phyloP scores from a whole-genome alignment of 805 yeast genomes.

The Wickerhamomyces subpelliculosus region DNA sequence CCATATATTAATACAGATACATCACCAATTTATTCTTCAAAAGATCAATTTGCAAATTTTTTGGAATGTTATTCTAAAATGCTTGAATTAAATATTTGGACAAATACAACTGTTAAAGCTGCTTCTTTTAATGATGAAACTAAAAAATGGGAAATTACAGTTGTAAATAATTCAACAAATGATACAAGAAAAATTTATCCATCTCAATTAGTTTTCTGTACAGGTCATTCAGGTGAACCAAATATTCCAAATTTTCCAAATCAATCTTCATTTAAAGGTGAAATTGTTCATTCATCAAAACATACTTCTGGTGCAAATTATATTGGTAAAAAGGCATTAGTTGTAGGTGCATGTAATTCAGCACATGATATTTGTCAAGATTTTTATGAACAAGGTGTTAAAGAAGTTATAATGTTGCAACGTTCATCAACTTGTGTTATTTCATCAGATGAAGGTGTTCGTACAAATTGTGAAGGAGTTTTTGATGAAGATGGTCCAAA shows the following conservation, averaged over 20 bases:
- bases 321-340: conserved; percentile 35
- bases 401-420: conserved; percentile 35
- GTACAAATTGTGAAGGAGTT: conserved; percentile 25
- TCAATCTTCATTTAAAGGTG: conserved; percentile 31
- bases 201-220: conserved; percentile 34
- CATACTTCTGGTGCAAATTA: conserved; percentile 35
- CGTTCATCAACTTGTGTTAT: conserved; percentile 39
- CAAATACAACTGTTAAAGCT: conserved; percentile 23
- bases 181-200: conserved; percentile 23
- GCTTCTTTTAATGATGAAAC: conserved; percentile 24
- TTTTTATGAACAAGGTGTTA: conserved; percentile 36
- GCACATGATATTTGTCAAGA: conserved; percentile 41
- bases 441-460: conserved; percentile 27
- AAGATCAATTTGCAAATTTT: conserved; percentile 39
- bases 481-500: conserved; percentile 31
- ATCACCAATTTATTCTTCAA: conserved; percentile 35
- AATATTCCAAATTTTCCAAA: conserved; percentile 34
- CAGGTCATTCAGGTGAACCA: conserved; percentile 41
- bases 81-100: conserved; percentile 35
- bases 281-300: conserved; percentile 34
- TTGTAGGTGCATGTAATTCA: conserved; percentile 39
- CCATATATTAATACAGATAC: conserved; percentile 34
- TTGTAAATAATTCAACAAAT: conserved; percentile 23
- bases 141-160: conserved; percentile 28
- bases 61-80: conserved; percentile 34